Conservation (phyloP, 805 yeast genomes). For the Saccharomycopsis capsularis region DNA sequence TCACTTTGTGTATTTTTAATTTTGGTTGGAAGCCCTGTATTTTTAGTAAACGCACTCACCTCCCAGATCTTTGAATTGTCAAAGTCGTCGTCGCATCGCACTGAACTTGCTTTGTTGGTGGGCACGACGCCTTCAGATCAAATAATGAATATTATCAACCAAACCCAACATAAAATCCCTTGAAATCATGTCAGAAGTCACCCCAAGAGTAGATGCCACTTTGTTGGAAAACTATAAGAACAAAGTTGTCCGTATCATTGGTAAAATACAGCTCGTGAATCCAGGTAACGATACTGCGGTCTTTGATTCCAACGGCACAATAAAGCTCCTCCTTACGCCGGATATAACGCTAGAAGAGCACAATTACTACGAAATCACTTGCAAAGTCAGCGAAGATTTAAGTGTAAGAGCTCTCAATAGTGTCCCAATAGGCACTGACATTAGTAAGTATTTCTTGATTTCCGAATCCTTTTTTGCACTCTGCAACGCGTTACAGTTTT, state of each 20-base stretch:
- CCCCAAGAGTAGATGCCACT: slow-evolving; percentile 16
- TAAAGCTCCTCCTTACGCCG: slow-evolving; percentile 15
- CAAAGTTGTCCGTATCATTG: slow-evolving; percentile 16
- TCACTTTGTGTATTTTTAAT: too few species aligned
- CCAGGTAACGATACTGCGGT: slow-evolving; percentile 3
- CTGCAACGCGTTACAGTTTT: not conserved
- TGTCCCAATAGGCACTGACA: slow-evolving; percentile 7
- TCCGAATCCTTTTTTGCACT: not conserved
- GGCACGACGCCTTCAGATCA: too few species aligned
- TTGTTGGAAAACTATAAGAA: slow-evolving; percentile 4
- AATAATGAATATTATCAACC: too few species aligned
- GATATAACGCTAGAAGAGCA: slow-evolving; percentile 13
- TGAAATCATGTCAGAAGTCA: slow-evolving; percentile 16
- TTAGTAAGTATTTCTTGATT: slow-evolving; percentile 8
- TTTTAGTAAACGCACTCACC: too few species aligned
- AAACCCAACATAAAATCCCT: too few species aligned
- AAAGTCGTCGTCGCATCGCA: too few species aligned
- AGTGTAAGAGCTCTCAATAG: slow-evolving; percentile 12
- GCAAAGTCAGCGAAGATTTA: slow-evolving; percentile 12
- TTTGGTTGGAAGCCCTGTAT: too few species aligned
- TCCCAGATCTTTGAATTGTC: too few species aligned
- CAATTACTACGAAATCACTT: slow-evolving; percentile 18
- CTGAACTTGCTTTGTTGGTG: too few species aligned
- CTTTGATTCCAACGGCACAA: slow-evolving; percentile 12
- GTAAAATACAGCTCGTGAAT: slow-evolving; percentile 12